These are phyloP conservation scores for Gynochthodes officinalis DNA, from an alignment of 257 asterid genomes.

Conservation along the genomic window DNA sequence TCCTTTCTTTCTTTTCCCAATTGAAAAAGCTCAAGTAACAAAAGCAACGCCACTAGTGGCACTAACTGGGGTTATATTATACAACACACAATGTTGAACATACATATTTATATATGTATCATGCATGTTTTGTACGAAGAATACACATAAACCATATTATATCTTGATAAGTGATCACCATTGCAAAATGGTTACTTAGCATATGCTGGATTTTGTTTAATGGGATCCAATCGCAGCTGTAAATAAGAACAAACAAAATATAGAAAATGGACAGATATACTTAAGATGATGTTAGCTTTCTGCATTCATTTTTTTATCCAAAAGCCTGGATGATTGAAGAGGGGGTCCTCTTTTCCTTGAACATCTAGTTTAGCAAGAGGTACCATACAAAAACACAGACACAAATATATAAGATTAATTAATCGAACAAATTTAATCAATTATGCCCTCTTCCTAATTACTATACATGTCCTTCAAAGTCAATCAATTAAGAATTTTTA, in stretches of 20 bases:
- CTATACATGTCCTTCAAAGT: background rate
- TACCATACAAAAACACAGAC: constrained; percentile 14
- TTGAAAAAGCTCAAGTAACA: constrained; percentile 11
- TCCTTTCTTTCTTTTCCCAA: constrained; percentile 15
- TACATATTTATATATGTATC: too few relatives aligned
- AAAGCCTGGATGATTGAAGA: constrained; percentile 44
- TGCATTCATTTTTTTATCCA: constrained; percentile 19
- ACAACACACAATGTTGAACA: too few relatives aligned
- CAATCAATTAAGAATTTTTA: background rate
- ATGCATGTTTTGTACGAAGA: too few relatives aligned
- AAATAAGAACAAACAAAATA: too few relatives aligned
- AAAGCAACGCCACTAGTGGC: constrained; percentile 13
- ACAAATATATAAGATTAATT: background rate
- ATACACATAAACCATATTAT: too few relatives aligned
- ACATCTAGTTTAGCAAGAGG: constrained; percentile 48
- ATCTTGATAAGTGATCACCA: too few relatives aligned
- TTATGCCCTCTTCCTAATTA: background rate
- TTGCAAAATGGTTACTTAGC: background rate
- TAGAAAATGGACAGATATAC: too few relatives aligned
- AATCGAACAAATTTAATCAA: constrained; percentile 1
- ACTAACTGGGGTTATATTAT: background rate
- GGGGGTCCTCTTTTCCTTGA: constrained; percentile 32
- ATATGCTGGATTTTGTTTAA: background rate
- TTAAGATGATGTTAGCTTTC: constrained; percentile 12
- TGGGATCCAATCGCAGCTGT: background rate